Conservation (phyloP, 1,284 basidiomycete species). For the Puccinia brachypodii region DNA sequence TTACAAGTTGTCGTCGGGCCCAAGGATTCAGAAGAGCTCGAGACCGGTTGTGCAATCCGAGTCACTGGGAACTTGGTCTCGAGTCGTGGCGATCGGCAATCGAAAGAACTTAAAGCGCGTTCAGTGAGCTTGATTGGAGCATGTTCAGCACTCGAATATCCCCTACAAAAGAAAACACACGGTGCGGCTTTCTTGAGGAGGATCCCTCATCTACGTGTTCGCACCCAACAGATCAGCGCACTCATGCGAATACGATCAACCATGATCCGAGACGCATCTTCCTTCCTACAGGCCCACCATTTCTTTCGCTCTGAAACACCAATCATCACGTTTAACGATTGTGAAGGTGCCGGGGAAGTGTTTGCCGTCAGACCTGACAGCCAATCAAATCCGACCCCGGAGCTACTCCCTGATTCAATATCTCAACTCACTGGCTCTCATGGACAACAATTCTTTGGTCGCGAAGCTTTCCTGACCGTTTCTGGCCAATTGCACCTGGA, state of each 20-base stretch:
- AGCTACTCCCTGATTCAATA: neutral
- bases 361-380: constrained; percentile 68
- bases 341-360: constrained; percentile 95
- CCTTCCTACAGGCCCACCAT: constrained; percentile 60
- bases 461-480: constrained; percentile 83
- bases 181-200: constrained; percentile 10
- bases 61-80: constrained; percentile 29
- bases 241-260: constrained; percentile 71
- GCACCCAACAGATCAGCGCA: constrained; percentile 69
- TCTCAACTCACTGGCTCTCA: neutral
- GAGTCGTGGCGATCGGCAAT: constrained; percentile 18
- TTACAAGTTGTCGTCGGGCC: constrained; percentile 29
- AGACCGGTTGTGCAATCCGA: constrained; percentile 30
- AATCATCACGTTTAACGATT: constrained; percentile 84
- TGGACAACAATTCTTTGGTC: constrained; percentile 62
- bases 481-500: constrained; percentile 95
- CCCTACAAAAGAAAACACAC: constrained; percentile 40
- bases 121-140: neutral
- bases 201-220: constrained; percentile 72
- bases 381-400: constrained; percentile 48
- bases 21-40: constrained; percentile 4
- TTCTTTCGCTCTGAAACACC: constrained; percentile 82
- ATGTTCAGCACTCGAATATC: constrained; percentile 14
- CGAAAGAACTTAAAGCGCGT: constrained; percentile 24
- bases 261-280: constrained; percentile 48